Evolutionary conservation across 176 grass and related monocot genomes (phyloP).

Genomic region (Chrysopogon serrulatus): DNA sequence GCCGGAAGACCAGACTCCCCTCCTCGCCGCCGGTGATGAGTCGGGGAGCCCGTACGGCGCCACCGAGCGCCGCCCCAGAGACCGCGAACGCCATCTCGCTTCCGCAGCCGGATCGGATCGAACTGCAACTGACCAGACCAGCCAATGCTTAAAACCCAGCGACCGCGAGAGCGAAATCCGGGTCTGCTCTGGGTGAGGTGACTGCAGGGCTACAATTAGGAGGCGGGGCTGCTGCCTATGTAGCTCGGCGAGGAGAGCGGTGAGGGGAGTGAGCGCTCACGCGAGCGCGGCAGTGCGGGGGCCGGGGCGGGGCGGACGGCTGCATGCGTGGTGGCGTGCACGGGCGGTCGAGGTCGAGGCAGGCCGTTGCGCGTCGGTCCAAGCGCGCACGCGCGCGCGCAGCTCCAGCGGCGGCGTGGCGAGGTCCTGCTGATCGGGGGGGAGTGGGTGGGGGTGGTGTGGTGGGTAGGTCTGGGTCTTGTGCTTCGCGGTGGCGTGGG

Average conservation of each 20-base stretch:
- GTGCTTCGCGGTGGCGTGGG: background rate
- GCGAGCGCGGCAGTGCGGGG: background rate
- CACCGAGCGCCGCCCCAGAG: conserved; percentile 34
- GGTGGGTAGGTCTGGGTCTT: too few relatives aligned
- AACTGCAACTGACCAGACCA: background rate
- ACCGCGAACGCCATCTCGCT: conserved; percentile 20
- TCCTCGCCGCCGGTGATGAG: background rate
- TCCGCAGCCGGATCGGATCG: conserved; percentile 15
- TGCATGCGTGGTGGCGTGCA: conserved; percentile 17
- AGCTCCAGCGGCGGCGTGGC: background rate
- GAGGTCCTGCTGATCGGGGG: background rate
- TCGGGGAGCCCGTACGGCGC: conserved; percentile 15
- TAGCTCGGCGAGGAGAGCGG: background rate
- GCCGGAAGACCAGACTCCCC: background rate
- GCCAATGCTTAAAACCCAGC: conserved; percentile 20
- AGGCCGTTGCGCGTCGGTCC: conserved; percentile 34
- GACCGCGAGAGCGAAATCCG: conserved; percentile 15
- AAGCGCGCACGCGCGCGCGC: background rate
- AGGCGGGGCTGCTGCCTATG: conserved; percentile 7
- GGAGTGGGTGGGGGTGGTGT: too few relatives aligned
- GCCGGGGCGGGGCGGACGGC: background rate
- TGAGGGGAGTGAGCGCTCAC: background rate
- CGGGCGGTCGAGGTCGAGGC: background rate
- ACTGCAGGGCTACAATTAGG: conserved; percentile 4
- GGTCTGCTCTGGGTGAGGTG: background rate